Evolutionary conservation across 1,139 yeast species (phyloP), one percentile per base, ranked within the genome.

Genomic region (Candida anutae): DNA sequence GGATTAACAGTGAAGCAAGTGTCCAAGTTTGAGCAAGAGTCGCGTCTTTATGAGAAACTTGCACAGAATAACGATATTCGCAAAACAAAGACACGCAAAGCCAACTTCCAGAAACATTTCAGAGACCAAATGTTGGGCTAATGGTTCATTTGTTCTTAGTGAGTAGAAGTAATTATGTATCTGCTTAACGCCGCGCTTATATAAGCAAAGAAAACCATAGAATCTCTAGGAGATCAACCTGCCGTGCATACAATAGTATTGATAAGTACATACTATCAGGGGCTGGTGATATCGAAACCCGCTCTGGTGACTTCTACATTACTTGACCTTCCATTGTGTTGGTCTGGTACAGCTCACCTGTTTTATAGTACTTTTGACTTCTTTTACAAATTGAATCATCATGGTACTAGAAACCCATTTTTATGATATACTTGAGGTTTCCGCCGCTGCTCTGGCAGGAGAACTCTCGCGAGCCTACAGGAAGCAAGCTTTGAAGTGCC

Each of bases 381-480:
- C n/a, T n/a, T n/a, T n/a, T n/a, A n/a, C n/a, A n/a, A n/a, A n/a
- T n/a, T n/a, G n/a, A n/a, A n/a, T n/a, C n/a, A n/a, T 6, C 17
- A 55, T 55, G 61, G 57, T 45, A 21, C 31, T 38, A 25, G 63
- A 59, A 30, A 55, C 67, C 4, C 46, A 48, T 22, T 47, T 58
- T 11, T 65, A 65, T 36, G 69, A 63, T 30, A 46, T 59, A 22
- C 53, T 65, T 33, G 35, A 51, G 23, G 63, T 64, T n/a, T 33
- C 51, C 5, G 45, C 53, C 5, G 36, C 36, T 5, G 68, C 70
- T 4, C 42, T 65, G 3, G 28, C 42, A 5, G 72, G 63, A 25
- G 69, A 62, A 30, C 63, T 65, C 12, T 49, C 67, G 13, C 50
- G 49, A 24, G 50, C 69, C 4, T 65, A 62, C 37, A 58, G 60